Base-by-base conservation (phyloP, 495 filamentous ascomycete species). In the Xylaria nigripes region DNA sequence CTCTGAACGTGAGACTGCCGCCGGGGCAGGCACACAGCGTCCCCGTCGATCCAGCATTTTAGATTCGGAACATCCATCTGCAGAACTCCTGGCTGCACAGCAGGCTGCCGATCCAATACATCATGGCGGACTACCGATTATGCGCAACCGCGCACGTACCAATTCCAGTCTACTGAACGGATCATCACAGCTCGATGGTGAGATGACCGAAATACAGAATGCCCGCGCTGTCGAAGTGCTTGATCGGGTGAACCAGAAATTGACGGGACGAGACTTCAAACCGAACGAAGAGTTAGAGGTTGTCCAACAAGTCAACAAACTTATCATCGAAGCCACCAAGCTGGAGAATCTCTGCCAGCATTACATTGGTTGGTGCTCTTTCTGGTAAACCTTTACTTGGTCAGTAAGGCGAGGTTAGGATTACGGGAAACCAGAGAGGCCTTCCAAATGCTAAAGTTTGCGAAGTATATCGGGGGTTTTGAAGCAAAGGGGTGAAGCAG, bases 261-360 rank as follows among this genome's bases (percentile, higher is more conserved):
- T 99, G 56, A 96, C 90, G 4, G 81, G 81, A 27, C 79, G 78
- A 21, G 81, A 84, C 63, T 84, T 84, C 63, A 83, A 81, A 55
- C 72, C 76, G 0, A 72, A 78, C 10, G 88, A 91, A 56, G 93
- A 96, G 70, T 76, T 99, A 51, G 83, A 80, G 48, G 82, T 94
- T n/a, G 84, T 86, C 16, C 80, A 84, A 34, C 94, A 97, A 68
- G 94, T 99, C 2, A 90, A 95, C 65, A 92, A 91, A 70, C 71
- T 97, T 61, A 86, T 97, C 55, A 84, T 84, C 30, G 92, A 99
- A 71, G 94, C 94, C 18, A 97, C 93, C 6, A 96, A 89, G 61
- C 76, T 96, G 43, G 94, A 97, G 76, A 97, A 97, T 71, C 77
- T 99, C 53, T 97, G 94, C 65, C 93, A 96, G 73, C 93, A 97